These are phyloP conservation scores for Pyricularia grisea DNA, from an alignment of 2,329 filamentous ascomycete species.

Conservation along the genomic window DNA sequence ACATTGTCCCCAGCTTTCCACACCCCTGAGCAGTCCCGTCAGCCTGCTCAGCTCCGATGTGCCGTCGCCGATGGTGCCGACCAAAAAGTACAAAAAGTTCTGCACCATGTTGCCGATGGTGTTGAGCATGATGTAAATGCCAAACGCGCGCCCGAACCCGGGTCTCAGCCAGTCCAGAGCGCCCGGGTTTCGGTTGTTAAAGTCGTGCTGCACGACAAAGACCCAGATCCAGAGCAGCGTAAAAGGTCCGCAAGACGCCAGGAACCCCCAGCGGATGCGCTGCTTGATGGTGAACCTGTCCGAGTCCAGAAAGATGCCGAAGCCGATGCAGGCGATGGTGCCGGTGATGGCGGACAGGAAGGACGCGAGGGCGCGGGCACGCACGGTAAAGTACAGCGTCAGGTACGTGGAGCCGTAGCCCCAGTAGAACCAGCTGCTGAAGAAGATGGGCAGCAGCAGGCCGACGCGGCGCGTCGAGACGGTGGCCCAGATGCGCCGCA, in stretches of 20 bases:
- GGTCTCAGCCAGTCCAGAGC: slow-evolving; percentile 55
- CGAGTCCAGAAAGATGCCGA: slow-evolving; percentile 56
- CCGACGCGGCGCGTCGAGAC: slow-evolving; percentile 3
- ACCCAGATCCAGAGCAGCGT: slow-evolving; percentile 64
- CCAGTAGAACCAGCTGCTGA: slow-evolving; percentile 18
- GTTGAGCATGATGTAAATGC: slow-evolving; percentile 53
- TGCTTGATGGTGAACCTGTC: slow-evolving; percentile 41
- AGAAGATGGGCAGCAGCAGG: slow-evolving; percentile 47
- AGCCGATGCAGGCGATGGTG: slow-evolving; percentile 53
- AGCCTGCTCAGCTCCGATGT: slow-evolving; percentile 12
- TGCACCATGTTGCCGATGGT: slow-evolving; percentile 55
- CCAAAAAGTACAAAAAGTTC: slow-evolving; percentile 63
- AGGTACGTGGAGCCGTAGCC: slow-evolving; percentile 41
- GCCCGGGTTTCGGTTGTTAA: slow-evolving; percentile 39
- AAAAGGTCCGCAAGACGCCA: slow-evolving; percentile 27
- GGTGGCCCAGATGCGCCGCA: slow-evolving; percentile 2
- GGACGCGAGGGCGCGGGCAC: slow-evolving; percentile 59
- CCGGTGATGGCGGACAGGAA: slow-evolving; percentile 62
- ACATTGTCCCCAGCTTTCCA: slow-evolving; percentile 15
- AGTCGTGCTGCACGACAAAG: slow-evolving; percentile 54
- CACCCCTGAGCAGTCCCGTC: slow-evolving; percentile 12
- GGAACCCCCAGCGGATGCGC: slow-evolving; percentile 46
- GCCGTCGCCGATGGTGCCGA: slow-evolving; percentile 13
- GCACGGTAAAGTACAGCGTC: slow-evolving; percentile 59
- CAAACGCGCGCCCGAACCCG: slow-evolving; percentile 59